These are phyloP conservation scores for Ustilago vetiveriae DNA, from an alignment of 1,284 basidiomycete species.

Conservation along the genomic window DNA sequence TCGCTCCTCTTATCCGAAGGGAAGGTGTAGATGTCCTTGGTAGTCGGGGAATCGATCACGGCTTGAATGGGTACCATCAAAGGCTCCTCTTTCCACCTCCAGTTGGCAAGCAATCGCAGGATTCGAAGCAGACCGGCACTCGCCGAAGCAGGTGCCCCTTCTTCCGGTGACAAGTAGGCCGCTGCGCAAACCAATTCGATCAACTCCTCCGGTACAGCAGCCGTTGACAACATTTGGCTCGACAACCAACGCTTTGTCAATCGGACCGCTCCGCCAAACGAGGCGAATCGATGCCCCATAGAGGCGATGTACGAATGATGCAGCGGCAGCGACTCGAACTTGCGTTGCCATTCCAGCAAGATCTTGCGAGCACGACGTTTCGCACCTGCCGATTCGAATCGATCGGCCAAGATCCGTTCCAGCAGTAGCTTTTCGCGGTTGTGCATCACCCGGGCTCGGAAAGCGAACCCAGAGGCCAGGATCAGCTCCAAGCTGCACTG, in stretches of 20 bases:
- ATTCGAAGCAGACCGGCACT: constrained; percentile 80
- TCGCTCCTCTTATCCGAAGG: constrained; percentile 71
- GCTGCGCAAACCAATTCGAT: constrained; percentile 84
- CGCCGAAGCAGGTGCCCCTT: constrained; percentile 69
- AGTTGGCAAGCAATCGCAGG: constrained; percentile 77
- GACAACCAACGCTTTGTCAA: constrained; percentile 92
- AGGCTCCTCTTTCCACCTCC: constrained; percentile 77
- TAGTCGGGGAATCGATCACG: constrained; percentile 60
- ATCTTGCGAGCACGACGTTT: constrained; percentile 75
- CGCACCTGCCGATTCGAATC: constrained; percentile 59
- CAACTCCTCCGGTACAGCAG: constrained; percentile 79
- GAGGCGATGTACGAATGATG: constrained; percentile 87
- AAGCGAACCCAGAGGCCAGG: constrained; percentile 85
- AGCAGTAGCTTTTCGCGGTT: constrained; percentile 84
- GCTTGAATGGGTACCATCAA: constrained; percentile 70
- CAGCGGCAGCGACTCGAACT: constrained; percentile 80
- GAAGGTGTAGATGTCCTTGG: constrained; percentile 62
- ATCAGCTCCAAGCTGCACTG: constrained; percentile 79
- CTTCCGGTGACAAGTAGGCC: constrained; percentile 69
- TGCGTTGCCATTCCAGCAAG: constrained; percentile 74
- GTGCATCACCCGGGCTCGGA: constrained; percentile 83
- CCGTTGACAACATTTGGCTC: constrained; percentile 81
- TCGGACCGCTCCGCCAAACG: constrained; percentile 84
- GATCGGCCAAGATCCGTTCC: constrained; percentile 73
- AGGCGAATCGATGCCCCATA: constrained; percentile 80